Evolutionary conservation across 1,284 basidiomycete species (phyloP).

Genomic region (Puccinia horiana): DNA sequence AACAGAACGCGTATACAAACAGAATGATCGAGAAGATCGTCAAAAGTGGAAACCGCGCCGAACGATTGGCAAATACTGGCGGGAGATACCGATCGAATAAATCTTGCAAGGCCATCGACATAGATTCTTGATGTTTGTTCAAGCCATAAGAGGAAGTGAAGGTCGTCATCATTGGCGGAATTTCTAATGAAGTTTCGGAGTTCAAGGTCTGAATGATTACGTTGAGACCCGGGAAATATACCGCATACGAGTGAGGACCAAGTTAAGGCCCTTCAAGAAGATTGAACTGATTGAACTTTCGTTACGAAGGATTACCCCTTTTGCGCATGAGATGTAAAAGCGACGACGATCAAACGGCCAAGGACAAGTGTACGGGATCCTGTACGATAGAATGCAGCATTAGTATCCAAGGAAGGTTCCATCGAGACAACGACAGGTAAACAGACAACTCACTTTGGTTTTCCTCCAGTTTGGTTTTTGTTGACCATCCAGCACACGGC

Average conservation of each 20-base stretch:
- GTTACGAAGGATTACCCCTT: not conserved
- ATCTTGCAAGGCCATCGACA: slow-evolving; percentile 12
- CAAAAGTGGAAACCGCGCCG: not conserved
- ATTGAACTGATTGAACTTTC: not conserved
- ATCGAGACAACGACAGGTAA: not conserved
- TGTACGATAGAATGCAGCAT: not conserved
- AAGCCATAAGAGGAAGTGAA: not conserved
- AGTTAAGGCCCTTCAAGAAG: too few species aligned
- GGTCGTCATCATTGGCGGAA: not conserved
- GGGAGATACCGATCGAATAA: not conserved
- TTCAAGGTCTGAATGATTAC: not conserved
- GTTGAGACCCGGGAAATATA: not conserved
- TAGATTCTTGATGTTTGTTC: not conserved
- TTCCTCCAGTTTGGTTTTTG: not conserved
- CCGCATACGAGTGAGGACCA: too few species aligned
- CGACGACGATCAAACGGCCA: not conserved
- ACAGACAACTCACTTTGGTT: not conserved
- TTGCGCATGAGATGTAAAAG: not conserved
- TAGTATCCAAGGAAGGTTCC: not conserved
- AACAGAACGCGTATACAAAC: not conserved
- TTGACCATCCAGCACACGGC: not conserved
- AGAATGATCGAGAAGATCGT: not conserved
- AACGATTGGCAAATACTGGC: not conserved
- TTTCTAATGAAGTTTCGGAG: not conserved
- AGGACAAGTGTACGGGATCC: not conserved